phyloP scores from a whole-genome alignment of 139 green algal species.

The Yamagishiella unicocca region DNA sequence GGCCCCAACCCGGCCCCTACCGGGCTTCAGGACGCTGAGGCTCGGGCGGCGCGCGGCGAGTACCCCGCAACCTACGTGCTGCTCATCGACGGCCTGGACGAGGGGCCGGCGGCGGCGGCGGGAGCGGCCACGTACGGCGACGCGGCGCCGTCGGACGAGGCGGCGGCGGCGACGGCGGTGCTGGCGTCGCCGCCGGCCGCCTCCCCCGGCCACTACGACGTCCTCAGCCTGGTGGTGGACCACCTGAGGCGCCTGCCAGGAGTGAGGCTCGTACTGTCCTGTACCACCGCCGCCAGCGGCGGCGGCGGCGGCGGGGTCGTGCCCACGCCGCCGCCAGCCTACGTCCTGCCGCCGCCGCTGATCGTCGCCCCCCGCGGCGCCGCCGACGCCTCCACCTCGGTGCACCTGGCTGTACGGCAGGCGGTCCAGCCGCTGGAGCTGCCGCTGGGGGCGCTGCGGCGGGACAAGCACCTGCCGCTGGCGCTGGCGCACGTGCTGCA shows the following conservation, averaged over 20 bases:
- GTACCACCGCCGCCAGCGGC: background rate
- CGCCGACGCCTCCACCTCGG: background rate
- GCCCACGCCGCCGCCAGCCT: background rate
- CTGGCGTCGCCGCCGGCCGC: background rate
- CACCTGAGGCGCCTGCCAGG: constrained; percentile 16
- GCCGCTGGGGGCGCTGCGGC: constrained; percentile 21
- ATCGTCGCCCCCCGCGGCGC: background rate
- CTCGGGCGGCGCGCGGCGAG: background rate
- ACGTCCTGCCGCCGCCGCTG: background rate
- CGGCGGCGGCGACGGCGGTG: too few relatives aligned
- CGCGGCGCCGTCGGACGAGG: too few relatives aligned
- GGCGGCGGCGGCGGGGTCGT: background rate
- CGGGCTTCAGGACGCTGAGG: background rate
- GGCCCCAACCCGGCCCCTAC: background rate
- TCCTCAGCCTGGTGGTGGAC: constrained; percentile 20
- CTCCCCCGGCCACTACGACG: background rate
- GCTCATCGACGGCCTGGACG: constrained; percentile 33
- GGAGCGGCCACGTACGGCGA: background rate
- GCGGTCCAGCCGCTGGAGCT: background rate
- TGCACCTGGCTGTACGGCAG: background rate
- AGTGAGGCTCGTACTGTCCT: constrained; percentile 36
- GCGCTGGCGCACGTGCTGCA: constrained; percentile 36
- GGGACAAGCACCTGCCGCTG: constrained; percentile 33
- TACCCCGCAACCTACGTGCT: background rate
- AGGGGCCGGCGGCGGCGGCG: background rate